phyloP scores from a whole-genome alignment of 768 basidiomycete species.

The Chiua virens region DNA sequence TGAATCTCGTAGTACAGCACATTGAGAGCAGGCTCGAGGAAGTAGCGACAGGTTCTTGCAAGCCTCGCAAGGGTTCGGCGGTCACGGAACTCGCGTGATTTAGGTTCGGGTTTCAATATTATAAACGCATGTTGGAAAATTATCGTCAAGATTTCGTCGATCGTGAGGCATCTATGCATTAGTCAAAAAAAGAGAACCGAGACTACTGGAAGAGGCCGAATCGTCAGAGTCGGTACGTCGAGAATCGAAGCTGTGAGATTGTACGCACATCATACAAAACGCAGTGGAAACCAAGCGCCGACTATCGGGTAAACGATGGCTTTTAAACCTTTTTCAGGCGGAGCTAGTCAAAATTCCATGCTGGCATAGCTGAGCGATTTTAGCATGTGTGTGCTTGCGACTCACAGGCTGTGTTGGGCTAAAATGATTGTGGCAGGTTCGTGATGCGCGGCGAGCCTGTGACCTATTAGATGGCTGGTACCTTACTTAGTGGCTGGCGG shows the following conservation, averaged over 20 bases:
- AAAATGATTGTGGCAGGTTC: constrained; percentile 20
- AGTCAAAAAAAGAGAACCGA: constrained; percentile 16
- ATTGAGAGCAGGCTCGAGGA: constrained; percentile 33
- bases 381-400: neutral
- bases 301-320: neutral
- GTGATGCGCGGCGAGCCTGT: constrained; percentile 5
- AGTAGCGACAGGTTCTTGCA: constrained; percentile 31
- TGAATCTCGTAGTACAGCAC: constrained; percentile 31
- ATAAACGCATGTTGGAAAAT: constrained; percentile 32
- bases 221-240: constrained; percentile 1
- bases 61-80: constrained; percentile 32
- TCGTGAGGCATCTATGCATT: constrained; percentile 34
- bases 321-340: constrained; percentile 24
- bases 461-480: constrained; percentile 15
- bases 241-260: neutral
- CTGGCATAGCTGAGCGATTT: neutral
- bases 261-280: constrained; percentile 28
- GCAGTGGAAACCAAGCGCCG: constrained; percentile 14
- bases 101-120: constrained; percentile 28
- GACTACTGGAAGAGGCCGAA: constrained; percentile 8
- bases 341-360: constrained; percentile 13
- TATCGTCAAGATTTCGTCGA: constrained; percentile 34
- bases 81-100: constrained; percentile 29
- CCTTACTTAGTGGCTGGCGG: constrained; percentile 13
- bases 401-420: constrained; percentile 15